Evolutionary conservation across 2,329 filamentous ascomycete species (phyloP), one percentile per base, ranked within the genome.

Genomic region (Colletotrichum musicola): DNA sequence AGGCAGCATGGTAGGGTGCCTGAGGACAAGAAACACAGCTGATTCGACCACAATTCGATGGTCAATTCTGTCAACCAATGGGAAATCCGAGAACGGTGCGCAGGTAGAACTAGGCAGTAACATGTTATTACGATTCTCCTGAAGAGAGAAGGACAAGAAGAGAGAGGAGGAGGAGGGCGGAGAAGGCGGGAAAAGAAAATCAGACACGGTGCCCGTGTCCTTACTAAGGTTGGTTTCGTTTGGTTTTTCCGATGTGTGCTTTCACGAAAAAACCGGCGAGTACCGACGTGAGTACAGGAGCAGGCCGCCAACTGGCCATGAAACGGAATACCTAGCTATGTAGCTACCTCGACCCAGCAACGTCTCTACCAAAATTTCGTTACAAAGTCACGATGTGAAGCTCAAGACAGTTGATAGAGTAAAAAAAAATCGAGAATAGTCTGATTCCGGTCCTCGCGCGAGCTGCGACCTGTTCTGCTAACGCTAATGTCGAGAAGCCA

Each of bases 81-180:
- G 13, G 25, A 38, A 44, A 50, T 18, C 42, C 49, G 38, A 18
- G 6, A 38, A n/a, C 3, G 2, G 6, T 16, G n/a, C n/a, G 10
- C 20, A 68, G 60, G 61, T 47, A 64, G 47, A n/a, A 59, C 20
- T 40, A 64, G 54, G 47, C 54, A 58, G 54, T 42, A 42, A 42
- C 16, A 25, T 25, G 22, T 25, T 25, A 25, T 25, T 25, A 25
- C 22, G 22, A 25, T 25, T 25, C 22, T 4, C 22, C 22, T 25
- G 22, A 4, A 25, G 22, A 25, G 22, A 25, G 4, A 25, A 25
- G 4, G 35, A 38, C 35, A 38, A 25, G 3, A 25, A 25, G 22
- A 25, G 2, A 25, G 3, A 4, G 4, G 22, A 25, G 22, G 4
- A 25, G 22, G 4, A 25, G 22, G 22, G 22, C 22, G 4, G 1